Percentiles rank a stretch among this genome's conserved stretches.
These are phyloP conservation scores for Sporisorium graminicola DNA, from an alignment of 1,284 basidiomycete genomes.

Conservation along the genomic window DNA sequence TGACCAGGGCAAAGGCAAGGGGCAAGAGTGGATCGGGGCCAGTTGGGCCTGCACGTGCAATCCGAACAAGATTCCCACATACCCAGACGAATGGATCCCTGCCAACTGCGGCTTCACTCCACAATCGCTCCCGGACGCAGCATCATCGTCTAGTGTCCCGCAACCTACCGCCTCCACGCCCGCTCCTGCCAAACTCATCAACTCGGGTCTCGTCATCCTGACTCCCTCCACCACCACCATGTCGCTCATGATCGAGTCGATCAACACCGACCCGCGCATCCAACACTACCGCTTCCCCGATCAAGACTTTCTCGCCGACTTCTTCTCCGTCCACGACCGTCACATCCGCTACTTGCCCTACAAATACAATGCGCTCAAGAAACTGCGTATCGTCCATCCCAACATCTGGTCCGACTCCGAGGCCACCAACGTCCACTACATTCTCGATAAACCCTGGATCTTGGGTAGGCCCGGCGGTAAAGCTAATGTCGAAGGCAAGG, in stretches of 20 bases:
- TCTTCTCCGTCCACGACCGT: conserved; percentile 73
- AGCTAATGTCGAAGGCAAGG: conserved; percentile 9
- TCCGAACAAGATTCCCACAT: conserved; percentile 83
- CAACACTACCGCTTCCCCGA: conserved; percentile 85
- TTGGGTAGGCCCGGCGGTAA: conserved; percentile 27
- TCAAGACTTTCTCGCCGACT: conserved; percentile 87
- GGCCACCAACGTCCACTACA: conserved; percentile 72
- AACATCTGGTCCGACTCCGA: conserved; percentile 82
- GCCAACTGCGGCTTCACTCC: conserved; percentile 87
- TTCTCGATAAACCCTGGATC: conserved; percentile 64
- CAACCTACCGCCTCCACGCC: conserved; percentile 73
- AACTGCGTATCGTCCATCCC: conserved; percentile 78
- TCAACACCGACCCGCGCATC: conserved; percentile 79
- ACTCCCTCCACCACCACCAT: conserved; percentile 77
- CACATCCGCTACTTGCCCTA: conserved; percentile 78
- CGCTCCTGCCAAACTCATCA: conserved; percentile 82
- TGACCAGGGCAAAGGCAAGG: conserved; percentile 68
- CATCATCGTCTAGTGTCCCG: conserved; percentile 70
- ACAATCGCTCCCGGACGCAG: conserved; percentile 66
- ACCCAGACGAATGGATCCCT: conserved; percentile 90
- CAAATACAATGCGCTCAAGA: conserved; percentile 88
- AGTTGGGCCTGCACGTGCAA: conserved; percentile 93
- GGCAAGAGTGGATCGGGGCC: conserved; percentile 81
- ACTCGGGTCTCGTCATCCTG: conserved; percentile 88
- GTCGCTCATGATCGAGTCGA: conserved; percentile 74